A percentile compares a stretch with the other conserved stretches of the same genome.
These are phyloP conservation scores for Plasmodium blacklocki DNA, from an alignment of 169 alveolate genomes.

Conservation along the genomic window DNA sequence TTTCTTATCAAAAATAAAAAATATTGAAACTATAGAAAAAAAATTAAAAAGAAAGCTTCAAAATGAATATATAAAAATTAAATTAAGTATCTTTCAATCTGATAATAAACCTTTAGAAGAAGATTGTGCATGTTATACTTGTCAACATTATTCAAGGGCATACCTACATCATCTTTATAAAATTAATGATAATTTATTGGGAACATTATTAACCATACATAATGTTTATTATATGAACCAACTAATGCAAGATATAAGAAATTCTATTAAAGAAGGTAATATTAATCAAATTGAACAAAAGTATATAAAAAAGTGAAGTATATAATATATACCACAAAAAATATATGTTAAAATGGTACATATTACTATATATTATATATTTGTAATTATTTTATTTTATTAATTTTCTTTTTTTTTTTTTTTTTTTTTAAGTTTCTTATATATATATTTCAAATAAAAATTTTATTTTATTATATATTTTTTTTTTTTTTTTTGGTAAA, in stretches of 20 bases:
- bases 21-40: conserved; percentile 24
- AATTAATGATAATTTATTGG: conserved; percentile 88
- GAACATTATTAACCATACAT: conserved; percentile 93
- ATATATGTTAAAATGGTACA: background rate
- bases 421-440: background rate
- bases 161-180: conserved; percentile 70
- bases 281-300: conserved; percentile 20
- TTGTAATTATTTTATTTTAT: background rate
- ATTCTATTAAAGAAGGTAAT: conserved; percentile 1
- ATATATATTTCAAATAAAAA: background rate
- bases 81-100: conserved; percentile 15
- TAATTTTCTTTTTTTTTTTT: background rate
- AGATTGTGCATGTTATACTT: conserved; percentile 94
- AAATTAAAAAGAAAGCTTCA: conserved; percentile 7
- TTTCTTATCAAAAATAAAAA: conserved; percentile 94
- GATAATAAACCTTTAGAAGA: conserved; percentile 93
- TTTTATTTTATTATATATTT: background rate
- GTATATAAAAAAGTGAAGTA: conserved; percentile 7
- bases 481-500: no score
- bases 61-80: conserved; percentile 49
- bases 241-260: conserved; percentile 80
- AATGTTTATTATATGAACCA: conserved; percentile 92
- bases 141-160: conserved; percentile 90
- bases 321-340: background rate
- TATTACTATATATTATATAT: background rate